Conservation (phyloP, 257 asterid genomes). For the Voacanga thouarsii region DNA sequence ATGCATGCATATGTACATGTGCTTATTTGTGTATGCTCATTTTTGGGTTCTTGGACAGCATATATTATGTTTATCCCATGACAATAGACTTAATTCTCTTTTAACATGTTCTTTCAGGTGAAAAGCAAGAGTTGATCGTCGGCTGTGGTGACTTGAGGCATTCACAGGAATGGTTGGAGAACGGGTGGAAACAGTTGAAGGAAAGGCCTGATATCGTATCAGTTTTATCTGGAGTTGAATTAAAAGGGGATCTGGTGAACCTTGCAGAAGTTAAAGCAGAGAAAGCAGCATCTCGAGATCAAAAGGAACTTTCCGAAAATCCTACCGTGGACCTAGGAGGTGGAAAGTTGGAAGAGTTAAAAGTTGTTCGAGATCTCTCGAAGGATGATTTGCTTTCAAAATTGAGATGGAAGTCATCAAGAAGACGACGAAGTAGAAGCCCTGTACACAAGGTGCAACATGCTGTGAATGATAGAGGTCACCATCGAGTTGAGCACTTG, state of each 20-base stretch:
- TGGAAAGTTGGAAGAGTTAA: constrained; percentile 15
- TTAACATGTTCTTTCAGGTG: constrained; percentile 41
- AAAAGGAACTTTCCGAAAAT: constrained; percentile 9
- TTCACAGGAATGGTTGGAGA: constrained; percentile 66
- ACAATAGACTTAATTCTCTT: not conserved
- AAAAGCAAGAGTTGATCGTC: constrained; percentile 44
- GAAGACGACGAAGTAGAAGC: constrained; percentile 54
- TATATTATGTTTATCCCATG: not conserved
- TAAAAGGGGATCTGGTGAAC: constrained; percentile 2
- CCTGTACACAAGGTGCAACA: constrained; percentile 35
- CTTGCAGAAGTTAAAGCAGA: constrained; percentile 12
- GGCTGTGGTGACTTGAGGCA: constrained; percentile 41
- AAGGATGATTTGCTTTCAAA: constrained; percentile 43
- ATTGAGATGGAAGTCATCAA: constrained; percentile 63
- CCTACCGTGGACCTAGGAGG: not conserved
- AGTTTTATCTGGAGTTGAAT: constrained; percentile 13
- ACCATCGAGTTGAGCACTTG: constrained; percentile 15
- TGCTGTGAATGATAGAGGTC: constrained; percentile 6
- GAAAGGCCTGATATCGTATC: constrained; percentile 48
- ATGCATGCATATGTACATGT: not conserved
- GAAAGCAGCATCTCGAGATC: not conserved
- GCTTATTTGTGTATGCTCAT: not conserved
- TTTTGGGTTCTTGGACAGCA: no score
- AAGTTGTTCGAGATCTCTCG: constrained; percentile 40
- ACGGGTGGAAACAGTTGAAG: constrained; percentile 50